Evolutionary conservation across 2,329 filamentous ascomycete species (phyloP).

Genomic region (Exserohilum rostratum): DNA sequence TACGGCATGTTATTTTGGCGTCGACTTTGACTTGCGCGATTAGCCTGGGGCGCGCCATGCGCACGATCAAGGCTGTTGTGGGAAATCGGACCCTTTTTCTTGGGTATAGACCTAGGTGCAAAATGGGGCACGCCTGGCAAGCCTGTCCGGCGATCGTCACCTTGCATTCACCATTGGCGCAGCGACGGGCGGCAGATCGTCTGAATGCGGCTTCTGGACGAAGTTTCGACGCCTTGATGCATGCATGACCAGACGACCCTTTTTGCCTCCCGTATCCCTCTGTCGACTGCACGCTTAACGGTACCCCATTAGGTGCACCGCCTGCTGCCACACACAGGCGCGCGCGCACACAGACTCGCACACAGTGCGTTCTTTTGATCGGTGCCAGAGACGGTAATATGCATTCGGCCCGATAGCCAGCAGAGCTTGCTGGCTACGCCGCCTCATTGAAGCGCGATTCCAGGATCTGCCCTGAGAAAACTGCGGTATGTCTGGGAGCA

Average conservation of each 20-base stretch:
- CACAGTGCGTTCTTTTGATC: conserved; percentile 30
- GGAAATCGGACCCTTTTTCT: conserved; percentile 14
- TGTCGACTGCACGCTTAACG: conserved; percentile 28
- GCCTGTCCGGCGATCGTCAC: conserved; percentile 20
- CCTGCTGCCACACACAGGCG: no score
- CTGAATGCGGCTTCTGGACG: conserved; percentile 21
- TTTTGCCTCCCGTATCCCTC: conserved; percentile 9
- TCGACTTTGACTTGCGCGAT: not conserved
- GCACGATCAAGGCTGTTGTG: conserved; percentile 7
- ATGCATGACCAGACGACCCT: not conserved
- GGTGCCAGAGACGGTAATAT: conserved; percentile 35
- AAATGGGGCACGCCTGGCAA: conserved; percentile 15
- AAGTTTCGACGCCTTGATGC: conserved; percentile 35
- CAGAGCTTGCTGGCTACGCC: conserved; percentile 33
- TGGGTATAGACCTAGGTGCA: conserved; percentile 16
- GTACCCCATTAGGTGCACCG: no score
- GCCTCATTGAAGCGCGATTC: conserved; percentile 26
- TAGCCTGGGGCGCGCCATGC: conserved; percentile 12
- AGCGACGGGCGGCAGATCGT: conserved; percentile 22
- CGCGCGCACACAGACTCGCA: conserved; percentile 21
- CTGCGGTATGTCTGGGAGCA: conserved; percentile 14
- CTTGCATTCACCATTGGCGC: conserved; percentile 17
- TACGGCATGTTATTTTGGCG: conserved; percentile 2
- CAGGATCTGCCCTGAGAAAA: conserved; percentile 22
- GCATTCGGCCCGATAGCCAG: conserved; percentile 41